Conservation (phyloP, 2,329 filamentous ascomycete genomes). For the Calonectria hongkongensis region DNA sequence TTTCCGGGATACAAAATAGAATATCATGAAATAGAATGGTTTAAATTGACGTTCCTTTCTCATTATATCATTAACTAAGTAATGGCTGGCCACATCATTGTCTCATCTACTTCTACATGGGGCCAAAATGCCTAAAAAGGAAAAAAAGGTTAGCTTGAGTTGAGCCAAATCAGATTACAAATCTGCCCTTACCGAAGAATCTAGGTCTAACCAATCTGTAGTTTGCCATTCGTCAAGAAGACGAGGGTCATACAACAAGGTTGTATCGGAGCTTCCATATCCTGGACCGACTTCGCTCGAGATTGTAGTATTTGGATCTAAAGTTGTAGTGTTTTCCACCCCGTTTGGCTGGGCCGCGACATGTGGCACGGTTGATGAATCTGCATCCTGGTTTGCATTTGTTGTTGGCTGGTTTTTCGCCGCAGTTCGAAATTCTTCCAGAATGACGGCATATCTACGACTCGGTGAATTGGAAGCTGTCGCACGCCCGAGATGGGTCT, state of each 20-base stretch:
- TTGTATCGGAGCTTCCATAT: neutral
- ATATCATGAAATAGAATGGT: slow-evolving; percentile 1
- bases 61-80: slow-evolving; percentile 34
- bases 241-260: slow-evolving; percentile 26
- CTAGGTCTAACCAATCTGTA: slow-evolving; percentile 47
- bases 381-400: neutral
- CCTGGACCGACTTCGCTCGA: neutral
- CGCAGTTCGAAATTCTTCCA: slow-evolving; percentile 43
- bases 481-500: slow-evolving; percentile 44
- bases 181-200: slow-evolving; percentile 42
- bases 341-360: neutral
- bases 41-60: neutral
- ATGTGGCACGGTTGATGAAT: neutral
- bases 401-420: slow-evolving; percentile 14
- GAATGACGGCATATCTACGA: slow-evolving; percentile 46
- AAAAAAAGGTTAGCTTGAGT: neutral
- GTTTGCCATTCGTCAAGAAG: slow-evolving; percentile 45
- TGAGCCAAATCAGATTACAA: no score
- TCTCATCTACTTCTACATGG: slow-evolving; percentile 34
- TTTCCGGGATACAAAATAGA: neutral
- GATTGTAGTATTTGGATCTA: neutral
- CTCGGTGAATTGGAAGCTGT: slow-evolving; percentile 48
- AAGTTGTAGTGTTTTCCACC: neutral
- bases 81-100: slow-evolving; percentile 36
- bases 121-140: slow-evolving; percentile 39